phyloP scores from a whole-genome alignment of 139 green algal species.

The Chlamydomonas sp. region DNA sequence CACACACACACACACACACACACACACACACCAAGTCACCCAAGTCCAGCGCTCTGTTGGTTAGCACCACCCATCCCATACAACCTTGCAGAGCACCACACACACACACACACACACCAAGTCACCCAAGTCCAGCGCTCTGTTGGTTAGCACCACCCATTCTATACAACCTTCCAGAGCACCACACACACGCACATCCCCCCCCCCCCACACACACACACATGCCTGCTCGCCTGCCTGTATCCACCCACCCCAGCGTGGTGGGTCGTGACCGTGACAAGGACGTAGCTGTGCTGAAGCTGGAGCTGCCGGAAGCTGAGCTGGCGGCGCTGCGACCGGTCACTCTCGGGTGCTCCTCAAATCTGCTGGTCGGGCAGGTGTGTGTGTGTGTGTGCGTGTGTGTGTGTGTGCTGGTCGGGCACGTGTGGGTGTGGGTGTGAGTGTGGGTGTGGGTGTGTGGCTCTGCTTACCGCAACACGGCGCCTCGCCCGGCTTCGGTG shows the following conservation, averaged over 20 bases:
- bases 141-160: not conserved
- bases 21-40: too few relatives aligned
- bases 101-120: not conserved
- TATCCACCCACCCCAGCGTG: conserved; percentile 24
- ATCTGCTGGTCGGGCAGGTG: conserved; percentile 59
- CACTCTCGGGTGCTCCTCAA: conserved; percentile 21
- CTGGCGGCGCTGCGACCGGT: conserved; percentile 18
- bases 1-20: too few relatives aligned
- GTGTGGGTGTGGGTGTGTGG: not conserved
- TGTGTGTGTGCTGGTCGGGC: not conserved
- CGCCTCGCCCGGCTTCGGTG: too few relatives aligned
- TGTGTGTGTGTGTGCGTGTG: conserved; percentile 3
- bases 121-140: too few relatives aligned
- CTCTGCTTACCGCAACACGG: not conserved
- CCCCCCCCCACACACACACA: not conserved
- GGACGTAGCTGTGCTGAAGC: conserved; percentile 64
- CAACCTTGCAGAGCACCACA: not conserved
- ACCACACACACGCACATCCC: not conserved
- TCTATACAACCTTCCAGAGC: too few relatives aligned
- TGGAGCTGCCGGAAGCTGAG: conserved; percentile 21
- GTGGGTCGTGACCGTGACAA: conserved; percentile 57
- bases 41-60: too few relatives aligned
- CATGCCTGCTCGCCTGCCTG: not conserved
- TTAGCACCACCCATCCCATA: too few relatives aligned
- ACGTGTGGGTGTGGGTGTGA: not conserved